A percentile compares a stretch with the other conserved stretches of the same genome.
Conservation (phyloP, 176 grass and related monocot species). For the Alopecurus myosuroides region DNA sequence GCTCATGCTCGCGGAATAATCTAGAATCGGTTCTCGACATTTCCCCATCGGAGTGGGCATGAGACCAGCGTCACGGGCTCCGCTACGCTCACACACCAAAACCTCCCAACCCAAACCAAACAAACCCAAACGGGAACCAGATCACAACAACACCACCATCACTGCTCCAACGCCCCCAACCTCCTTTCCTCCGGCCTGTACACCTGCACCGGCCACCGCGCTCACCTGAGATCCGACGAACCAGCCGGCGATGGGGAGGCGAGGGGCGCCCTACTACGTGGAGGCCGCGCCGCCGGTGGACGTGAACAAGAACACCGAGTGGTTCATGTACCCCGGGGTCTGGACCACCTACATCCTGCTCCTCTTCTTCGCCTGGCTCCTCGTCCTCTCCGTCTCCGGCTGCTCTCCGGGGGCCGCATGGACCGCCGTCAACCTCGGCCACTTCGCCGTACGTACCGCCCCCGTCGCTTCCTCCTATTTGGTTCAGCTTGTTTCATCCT, state of each 20-base stretch:
- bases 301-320: constrained; percentile 85
- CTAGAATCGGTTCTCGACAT: constrained; percentile 6
- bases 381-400: not conserved
- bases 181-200: not conserved
- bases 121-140: not conserved
- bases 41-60: not conserved
- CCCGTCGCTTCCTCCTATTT: not conserved
- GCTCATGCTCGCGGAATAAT: not conserved
- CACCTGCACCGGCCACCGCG: not conserved
- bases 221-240: not conserved
- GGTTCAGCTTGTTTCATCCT: not conserved
- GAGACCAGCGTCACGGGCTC: not conserved
- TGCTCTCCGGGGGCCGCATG: constrained; percentile 18
- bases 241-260: constrained; percentile 23
- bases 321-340: constrained; percentile 80
- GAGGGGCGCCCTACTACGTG: constrained; percentile 43
- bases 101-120: not conserved
- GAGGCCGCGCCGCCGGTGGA: constrained; percentile 51
- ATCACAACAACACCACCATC: not conserved
- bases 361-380: not conserved
- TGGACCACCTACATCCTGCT: constrained; percentile 32
- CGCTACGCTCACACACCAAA: not conserved
- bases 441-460: constrained; percentile 30
- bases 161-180: not conserved
- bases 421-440: constrained; percentile 57